Evolutionary conservation across 805 yeast genomes (phyloP), one percentile per base, ranked within the genome.

Genomic region (Ogataea paraovalis): DNA sequence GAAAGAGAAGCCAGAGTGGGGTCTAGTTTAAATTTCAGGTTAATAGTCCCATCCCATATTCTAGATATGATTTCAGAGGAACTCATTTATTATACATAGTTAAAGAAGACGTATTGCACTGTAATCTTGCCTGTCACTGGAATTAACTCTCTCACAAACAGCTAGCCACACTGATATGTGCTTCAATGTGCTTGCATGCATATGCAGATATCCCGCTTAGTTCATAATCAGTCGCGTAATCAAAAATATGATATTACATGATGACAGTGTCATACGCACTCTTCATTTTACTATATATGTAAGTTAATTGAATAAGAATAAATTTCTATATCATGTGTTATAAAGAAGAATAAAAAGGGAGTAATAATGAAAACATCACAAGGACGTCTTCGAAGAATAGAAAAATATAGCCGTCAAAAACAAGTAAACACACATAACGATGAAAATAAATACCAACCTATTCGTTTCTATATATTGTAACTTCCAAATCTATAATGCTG

Each of bases 41-140:
- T 76, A 5, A 83, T 55, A 7, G 72, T 53, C 2, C 87, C 87
- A 36, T 70, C 64, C 87, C 87, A 83, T 12, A 80, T 57, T 34
- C 52, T 44, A 7, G 52, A 41, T 27, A 56, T 62, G 55, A 30
- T 66, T 60, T 50, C 73, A 62, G 52, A 76, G 3, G 60, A 51
- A 46, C 56, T 55, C 59, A 55, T 52, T 10, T 18, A 13, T 23
- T 25, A 12, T n/a, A 23, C 23, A 18, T 41, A 20, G 23, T 14
- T 18, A 27, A 19, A 36, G 9, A 25, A 10, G 10, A 25, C 10
- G 28, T 10, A 7, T 7, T 25, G 10, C 10, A 25, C 28, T 25
- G n/a, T 25, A 25, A 25, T 25, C 28, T 10, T 25, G 28, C n/a
- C n/a, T n/a, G n/a, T n/a, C n/a, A n/a, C n/a, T n/a, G n/a, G n/a